Conservation (phyloP, 2,329 filamentous ascomycete genomes). For the Cladorrhinum sp. region DNA sequence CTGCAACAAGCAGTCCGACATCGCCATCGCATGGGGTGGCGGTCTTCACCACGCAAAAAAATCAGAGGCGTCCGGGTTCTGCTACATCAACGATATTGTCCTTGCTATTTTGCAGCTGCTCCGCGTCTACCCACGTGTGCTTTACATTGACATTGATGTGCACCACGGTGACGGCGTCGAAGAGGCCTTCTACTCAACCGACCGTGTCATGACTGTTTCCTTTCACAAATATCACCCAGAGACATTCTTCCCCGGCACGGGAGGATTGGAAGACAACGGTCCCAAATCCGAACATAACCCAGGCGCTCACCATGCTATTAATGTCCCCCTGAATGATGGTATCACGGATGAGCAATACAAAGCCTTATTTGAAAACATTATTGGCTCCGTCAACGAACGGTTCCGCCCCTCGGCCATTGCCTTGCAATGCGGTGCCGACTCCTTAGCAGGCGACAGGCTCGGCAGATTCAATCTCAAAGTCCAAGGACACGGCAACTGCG, state of each 20-base stretch:
- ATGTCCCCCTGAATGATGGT: constrained; percentile 85
- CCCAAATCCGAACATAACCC: constrained; percentile 79
- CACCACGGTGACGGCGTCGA: constrained; percentile 85
- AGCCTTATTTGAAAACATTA: constrained; percentile 76
- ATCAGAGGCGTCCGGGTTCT: constrained; percentile 90
- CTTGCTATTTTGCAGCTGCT: constrained; percentile 87
- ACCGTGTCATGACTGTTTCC: constrained; percentile 83
- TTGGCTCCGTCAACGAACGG: constrained; percentile 72
- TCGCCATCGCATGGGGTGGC: constrained; percentile 96
- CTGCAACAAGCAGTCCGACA: constrained; percentile 81
- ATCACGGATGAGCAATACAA: constrained; percentile 90
- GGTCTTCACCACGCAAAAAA: constrained; percentile 96
- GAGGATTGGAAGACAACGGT: constrained; percentile 81
- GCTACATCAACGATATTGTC: constrained; percentile 99
- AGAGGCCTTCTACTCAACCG: constrained; percentile 79
- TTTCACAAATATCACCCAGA: constrained; percentile 93
- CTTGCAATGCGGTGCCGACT: constrained; percentile 93
- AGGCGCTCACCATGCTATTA: constrained; percentile 84
- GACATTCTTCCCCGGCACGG: constrained; percentile 86
- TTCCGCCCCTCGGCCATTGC: constrained; percentile 92
- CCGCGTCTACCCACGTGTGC: constrained; percentile 74
- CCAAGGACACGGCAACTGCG: constrained; percentile 86
- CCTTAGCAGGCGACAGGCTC: constrained; percentile 85
- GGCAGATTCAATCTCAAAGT: constrained; percentile 97
- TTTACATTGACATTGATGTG: constrained; percentile 91